Conservation (phyloP, 2,329 filamentous ascomycete genomes). For the Thelonectria rubi region DNA sequence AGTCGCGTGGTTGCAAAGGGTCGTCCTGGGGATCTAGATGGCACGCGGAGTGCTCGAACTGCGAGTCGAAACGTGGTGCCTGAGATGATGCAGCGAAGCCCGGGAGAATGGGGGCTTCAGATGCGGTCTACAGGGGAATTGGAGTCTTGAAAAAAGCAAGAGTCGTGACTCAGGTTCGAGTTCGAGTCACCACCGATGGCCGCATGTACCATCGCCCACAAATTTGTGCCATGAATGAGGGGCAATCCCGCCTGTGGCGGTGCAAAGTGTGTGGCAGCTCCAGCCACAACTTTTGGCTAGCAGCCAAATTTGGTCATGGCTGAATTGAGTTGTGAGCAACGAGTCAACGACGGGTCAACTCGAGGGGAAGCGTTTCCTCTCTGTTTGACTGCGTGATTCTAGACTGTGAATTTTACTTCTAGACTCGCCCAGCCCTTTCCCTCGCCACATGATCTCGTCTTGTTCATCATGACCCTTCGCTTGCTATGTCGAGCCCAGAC, state of each 20-base stretch:
- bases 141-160: conserved; percentile 20
- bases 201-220: conserved; percentile 28
- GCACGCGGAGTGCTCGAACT: conserved; percentile 66
- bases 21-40: conserved; percentile 60
- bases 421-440: background rate
- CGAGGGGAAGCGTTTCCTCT: background rate
- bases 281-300: conserved; percentile 28
- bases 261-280: conserved; percentile 27
- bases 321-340: background rate
- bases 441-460: background rate
- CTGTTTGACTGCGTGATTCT: conserved; percentile 1
- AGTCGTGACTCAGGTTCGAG: conserved; percentile 34
- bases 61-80: conserved; percentile 61
- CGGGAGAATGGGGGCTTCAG: conserved; percentile 47
- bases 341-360: background rate
- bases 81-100: conserved; percentile 51
- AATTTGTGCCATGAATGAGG: conserved; percentile 30
- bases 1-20: conserved; percentile 53
- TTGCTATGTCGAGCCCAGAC: conserved; percentile 32
- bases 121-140: conserved; percentile 37
- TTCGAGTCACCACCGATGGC: conserved; percentile 27
- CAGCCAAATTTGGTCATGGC: conserved; percentile 8
- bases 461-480: conserved; percentile 36
- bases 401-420: background rate
- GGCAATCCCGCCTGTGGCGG: conserved; percentile 29